phyloP scores from a whole-genome alignment of 2,329 filamentous ascomycete genomes.

The Emydomyces testavorans region DNA sequence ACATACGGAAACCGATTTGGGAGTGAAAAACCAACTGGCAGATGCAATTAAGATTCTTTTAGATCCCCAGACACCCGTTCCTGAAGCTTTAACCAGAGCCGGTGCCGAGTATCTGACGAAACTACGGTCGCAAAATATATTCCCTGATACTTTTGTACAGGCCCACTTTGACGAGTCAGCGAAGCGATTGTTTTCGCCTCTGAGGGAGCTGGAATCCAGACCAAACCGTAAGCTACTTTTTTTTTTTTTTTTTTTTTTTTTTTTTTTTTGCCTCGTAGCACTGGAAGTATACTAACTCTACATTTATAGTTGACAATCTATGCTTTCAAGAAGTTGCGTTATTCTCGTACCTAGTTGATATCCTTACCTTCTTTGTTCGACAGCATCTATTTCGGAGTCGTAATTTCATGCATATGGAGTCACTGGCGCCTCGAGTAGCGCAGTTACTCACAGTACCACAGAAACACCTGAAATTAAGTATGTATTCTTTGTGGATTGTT shows the following conservation, averaged over 20 bases:
- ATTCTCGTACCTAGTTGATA: conserved; percentile 81
- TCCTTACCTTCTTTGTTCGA: conserved; percentile 84
- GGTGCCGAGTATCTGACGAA: conserved; percentile 60
- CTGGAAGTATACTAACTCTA: conserved; percentile 13
- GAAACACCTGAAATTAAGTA: conserved; percentile 85
- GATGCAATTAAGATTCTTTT: conserved; percentile 91
- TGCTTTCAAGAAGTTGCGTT: conserved; percentile 77
- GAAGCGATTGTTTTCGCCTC: conserved; percentile 70
- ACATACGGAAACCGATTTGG: conserved; percentile 80
- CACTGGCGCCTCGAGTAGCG: conserved; percentile 64
- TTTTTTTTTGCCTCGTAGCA: neutral
- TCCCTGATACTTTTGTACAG: conserved; percentile 75
- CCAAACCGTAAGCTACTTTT: conserved; percentile 36
- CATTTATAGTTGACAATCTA: conserved; percentile 52
- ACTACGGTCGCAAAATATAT: conserved; percentile 52
- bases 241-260: neutral
- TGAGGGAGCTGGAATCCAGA: conserved; percentile 65
- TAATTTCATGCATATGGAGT: conserved; percentile 72
- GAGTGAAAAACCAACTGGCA: conserved; percentile 88
- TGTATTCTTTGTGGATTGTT: neutral
- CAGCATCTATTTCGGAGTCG: conserved; percentile 80
- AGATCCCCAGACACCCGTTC: conserved; percentile 54
- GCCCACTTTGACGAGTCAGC: conserved; percentile 85
- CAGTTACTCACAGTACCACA: conserved; percentile 73
- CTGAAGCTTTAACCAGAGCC: conserved; percentile 47